These are phyloP conservation scores for Chaetoceros tenuissimus DNA, from an alignment of 108 stramenopile species.

Conservation along the genomic window DNA sequence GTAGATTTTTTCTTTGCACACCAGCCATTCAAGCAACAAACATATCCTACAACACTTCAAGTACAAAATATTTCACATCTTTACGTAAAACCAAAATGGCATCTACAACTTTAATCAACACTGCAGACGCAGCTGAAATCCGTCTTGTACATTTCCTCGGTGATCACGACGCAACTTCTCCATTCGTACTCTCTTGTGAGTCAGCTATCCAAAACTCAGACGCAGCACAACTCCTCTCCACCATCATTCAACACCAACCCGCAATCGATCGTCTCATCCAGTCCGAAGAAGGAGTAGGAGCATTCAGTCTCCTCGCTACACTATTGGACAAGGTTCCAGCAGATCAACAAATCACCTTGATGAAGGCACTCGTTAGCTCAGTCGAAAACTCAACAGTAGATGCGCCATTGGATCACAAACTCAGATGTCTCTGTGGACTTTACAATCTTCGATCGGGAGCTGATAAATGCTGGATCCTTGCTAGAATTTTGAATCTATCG, in stretches of 20 bases:
- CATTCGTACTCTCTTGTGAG: slow-evolving; percentile 40
- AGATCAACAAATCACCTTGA: slow-evolving; percentile 9
- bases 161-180: slow-evolving; percentile 22
- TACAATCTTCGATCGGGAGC: slow-evolving; percentile 64
- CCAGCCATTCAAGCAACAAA: too few species aligned
- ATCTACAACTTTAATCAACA: slow-evolving; percentile 75
- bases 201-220: slow-evolving; percentile 42
- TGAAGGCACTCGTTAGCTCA: slow-evolving; percentile 33
- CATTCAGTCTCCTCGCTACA: slow-evolving; percentile 55
- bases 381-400: slow-evolving; percentile 11
- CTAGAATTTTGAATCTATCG: slow-evolving; percentile 51
- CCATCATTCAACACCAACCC: slow-evolving; percentile 35
- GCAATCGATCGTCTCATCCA: slow-evolving; percentile 43
- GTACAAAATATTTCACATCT: too few species aligned
- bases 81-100: slow-evolving; percentile 22
- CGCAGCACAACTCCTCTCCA: slow-evolving; percentile 44
- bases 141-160: slow-evolving; percentile 58
- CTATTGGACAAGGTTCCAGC: slow-evolving; percentile 47
- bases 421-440: slow-evolving; percentile 40
- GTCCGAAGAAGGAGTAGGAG: slow-evolving; percentile 54
- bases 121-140: slow-evolving; percentile 72
- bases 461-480: slow-evolving; percentile 50
- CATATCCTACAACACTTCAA: too few species aligned
- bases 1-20: too few species aligned
- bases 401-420: slow-evolving; percentile 19